phyloP scores from a whole-genome alignment of 805 yeast genomes.

The Yamadazyma nakazawae region DNA sequence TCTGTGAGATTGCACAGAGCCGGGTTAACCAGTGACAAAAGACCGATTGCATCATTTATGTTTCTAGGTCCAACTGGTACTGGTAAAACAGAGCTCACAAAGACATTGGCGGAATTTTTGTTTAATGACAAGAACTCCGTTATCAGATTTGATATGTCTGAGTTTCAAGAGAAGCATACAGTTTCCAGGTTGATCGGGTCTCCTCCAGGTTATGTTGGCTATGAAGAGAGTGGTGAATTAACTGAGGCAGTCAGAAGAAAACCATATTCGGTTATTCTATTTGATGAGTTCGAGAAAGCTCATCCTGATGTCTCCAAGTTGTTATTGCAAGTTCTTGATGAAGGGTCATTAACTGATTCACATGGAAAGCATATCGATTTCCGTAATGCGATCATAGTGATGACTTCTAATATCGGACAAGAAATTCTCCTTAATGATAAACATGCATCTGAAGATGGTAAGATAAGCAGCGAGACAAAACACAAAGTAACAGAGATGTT shows the following conservation, averaged over 20 bases:
- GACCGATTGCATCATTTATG: conserved; percentile 96
- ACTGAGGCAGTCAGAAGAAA: conserved; percentile 95
- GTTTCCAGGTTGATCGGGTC: conserved; percentile 92
- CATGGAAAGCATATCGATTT: conserved; percentile 94
- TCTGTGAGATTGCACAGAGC: conserved; percentile 97
- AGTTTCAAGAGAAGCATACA: conserved; percentile 92
- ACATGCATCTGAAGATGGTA: conserved; percentile 55
- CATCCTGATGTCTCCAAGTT: conserved; percentile 93
- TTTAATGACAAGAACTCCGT: conserved; percentile 87
- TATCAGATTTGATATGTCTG: conserved; percentile 95
- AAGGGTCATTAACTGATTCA: conserved; percentile 90
- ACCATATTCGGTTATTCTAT: conserved; percentile 88
- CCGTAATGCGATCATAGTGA: conserved; percentile 89
- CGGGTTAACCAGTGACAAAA: conserved; percentile 87
- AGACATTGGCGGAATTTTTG: conserved; percentile 85
- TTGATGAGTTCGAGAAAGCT: conserved; percentile 97
- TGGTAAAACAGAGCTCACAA: conserved; percentile 94
- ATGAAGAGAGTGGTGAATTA: conserved; percentile 93
- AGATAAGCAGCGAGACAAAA: conserved; percentile 53
- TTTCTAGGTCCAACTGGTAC: conserved; percentile 98
- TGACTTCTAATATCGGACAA: conserved; percentile 97
- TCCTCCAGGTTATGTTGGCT: conserved; percentile 97
- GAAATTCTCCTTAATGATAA: conserved; percentile 73
- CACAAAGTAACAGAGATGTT: conserved; percentile 62
- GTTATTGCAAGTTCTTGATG: conserved; percentile 88